These are phyloP conservation scores for Lodderomyces beijingensis DNA, from an alignment of 1,139 yeast genomes.

Conservation along the genomic window DNA sequence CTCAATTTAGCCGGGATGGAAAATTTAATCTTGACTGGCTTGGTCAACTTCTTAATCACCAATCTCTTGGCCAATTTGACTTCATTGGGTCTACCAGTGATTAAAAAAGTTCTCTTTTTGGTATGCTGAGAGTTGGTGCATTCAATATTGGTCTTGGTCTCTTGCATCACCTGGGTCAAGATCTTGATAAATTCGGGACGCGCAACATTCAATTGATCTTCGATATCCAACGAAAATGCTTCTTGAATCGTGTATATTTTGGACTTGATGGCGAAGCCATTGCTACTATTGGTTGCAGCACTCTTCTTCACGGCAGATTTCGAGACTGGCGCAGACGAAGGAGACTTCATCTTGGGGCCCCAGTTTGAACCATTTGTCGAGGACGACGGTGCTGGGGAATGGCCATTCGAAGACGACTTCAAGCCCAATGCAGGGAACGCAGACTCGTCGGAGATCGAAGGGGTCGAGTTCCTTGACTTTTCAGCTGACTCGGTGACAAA, in stretches of 20 bases:
- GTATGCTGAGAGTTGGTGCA: conserved; percentile 77
- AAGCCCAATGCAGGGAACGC: conserved; percentile 72
- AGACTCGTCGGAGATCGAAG: conserved; percentile 44
- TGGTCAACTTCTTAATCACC: conserved; percentile 71
- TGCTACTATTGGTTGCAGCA: conserved; percentile 18
- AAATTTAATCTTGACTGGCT: conserved; percentile 61
- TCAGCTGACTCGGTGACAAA: conserved; percentile 5
- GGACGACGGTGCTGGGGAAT: conserved; percentile 20
- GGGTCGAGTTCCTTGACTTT: conserved; percentile 10
- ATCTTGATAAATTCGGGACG: conserved; percentile 64
- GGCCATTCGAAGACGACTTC: conserved; percentile 14
- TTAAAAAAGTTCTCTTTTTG: conserved; percentile 79
- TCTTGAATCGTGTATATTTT: conserved; percentile 50
- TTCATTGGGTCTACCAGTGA: conserved; percentile 69
- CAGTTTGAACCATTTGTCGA: conserved; percentile 21
- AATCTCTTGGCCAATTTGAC: conserved; percentile 74
- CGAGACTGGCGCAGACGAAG: conserved; percentile 20
- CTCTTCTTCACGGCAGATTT: conserved; percentile 15
- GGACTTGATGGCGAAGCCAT: conserved; percentile 4
- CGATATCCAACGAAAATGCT: conserved; percentile 66
- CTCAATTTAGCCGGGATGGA: conserved; percentile 76
- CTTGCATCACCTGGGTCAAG: conserved; percentile 56
- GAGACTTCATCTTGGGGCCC: conserved; percentile 35
- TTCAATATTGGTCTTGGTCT: conserved; percentile 68
- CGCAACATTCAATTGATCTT: conserved; percentile 60